phyloP scores from a whole-genome alignment of 2,329 filamentous ascomycete genomes.

The Aspergillus sp. region DNA sequence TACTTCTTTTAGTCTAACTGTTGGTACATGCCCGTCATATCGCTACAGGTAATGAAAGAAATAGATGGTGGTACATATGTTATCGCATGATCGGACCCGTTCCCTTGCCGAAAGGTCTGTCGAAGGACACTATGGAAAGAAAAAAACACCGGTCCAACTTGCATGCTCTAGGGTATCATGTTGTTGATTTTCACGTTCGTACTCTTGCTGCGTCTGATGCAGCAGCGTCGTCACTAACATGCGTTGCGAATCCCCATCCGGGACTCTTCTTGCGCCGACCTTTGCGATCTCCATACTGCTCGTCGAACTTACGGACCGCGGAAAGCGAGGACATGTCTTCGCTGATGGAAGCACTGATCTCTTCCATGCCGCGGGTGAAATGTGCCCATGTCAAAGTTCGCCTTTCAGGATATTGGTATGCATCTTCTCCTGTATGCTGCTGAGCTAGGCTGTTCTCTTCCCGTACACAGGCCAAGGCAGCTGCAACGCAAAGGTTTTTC shows the following conservation, averaged over 20 bases:
- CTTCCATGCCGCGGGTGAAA: slow-evolving; percentile 80
- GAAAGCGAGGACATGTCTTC: slow-evolving; percentile 88
- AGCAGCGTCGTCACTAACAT: slow-evolving; percentile 30
- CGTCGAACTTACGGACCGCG: slow-evolving; percentile 91
- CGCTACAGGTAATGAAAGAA: slow-evolving; percentile 19
- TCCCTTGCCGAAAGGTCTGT: neutral
- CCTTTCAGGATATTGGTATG: slow-evolving; percentile 66
- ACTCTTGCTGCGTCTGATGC: slow-evolving; percentile 42
- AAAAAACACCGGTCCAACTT: neutral
- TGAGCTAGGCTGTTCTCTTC: slow-evolving; percentile 47
- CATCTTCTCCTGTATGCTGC: slow-evolving; percentile 35
- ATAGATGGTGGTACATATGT: slow-evolving; percentile 25
- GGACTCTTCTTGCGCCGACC: slow-evolving; percentile 61
- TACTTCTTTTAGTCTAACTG: slow-evolving; percentile 21
- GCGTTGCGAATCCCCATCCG: slow-evolving; percentile 52
- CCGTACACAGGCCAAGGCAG: slow-evolving; percentile 50
- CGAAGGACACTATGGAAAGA: neutral
- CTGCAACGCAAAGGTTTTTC: slow-evolving; percentile 52
- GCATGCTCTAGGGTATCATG: slow-evolving; percentile 8
- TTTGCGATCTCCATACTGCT: slow-evolving; percentile 84
- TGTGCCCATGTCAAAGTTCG: slow-evolving; percentile 67
- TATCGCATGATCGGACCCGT: slow-evolving; percentile 13
- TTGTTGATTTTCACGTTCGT: slow-evolving; percentile 29
- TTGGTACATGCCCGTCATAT: slow-evolving; percentile 32
- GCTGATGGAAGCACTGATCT: slow-evolving; percentile 88